phyloP scores from a whole-genome alignment of 768 basidiomycete species.

The Collybia nuda region DNA sequence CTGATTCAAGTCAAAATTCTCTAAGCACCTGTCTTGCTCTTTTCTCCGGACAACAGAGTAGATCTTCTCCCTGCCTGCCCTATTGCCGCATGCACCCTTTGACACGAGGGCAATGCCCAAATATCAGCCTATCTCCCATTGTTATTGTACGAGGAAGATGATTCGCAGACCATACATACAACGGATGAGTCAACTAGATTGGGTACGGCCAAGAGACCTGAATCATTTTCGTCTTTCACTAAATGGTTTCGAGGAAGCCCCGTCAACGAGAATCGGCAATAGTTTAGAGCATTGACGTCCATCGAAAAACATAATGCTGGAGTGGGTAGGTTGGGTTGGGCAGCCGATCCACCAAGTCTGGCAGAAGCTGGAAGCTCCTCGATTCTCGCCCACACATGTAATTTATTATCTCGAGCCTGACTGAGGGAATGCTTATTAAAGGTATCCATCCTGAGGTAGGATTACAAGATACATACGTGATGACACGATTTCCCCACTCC shows the following conservation, averaged over 20 bases:
- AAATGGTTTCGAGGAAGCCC: constrained; percentile 9
- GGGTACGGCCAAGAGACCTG: constrained; percentile 71
- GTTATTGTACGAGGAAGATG: background rate
- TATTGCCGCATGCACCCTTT: constrained; percentile 82
- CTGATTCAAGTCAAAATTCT: background rate
- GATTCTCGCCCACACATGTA: constrained; percentile 70
- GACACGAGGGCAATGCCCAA: constrained; percentile 70
- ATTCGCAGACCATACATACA: constrained; percentile 36
- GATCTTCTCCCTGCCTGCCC: constrained; percentile 51
- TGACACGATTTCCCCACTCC: constrained; percentile 63
- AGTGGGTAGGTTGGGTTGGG: constrained; percentile 42
- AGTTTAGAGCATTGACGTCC: constrained; percentile 93
- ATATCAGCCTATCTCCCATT: constrained; percentile 68
- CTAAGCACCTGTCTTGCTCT: constrained; percentile 53
- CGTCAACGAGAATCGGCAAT: constrained; percentile 84
- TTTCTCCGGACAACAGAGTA: constrained; percentile 44
- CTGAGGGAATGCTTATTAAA: constrained; percentile 31
- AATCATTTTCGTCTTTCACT: constrained; percentile 5
- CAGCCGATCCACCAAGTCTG: constrained; percentile 58
- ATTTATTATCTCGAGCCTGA: constrained; percentile 84
- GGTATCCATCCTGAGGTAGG: background rate
- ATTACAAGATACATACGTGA: constrained; percentile 65
- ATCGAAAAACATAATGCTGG: constrained; percentile 66
- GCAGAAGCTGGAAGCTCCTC: constrained; percentile 40
- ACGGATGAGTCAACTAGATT: constrained; percentile 87